A percentile compares a stretch with the other conserved stretches of the same genome.
Evolutionary conservation across 305 asterid genomes (phyloP).

Genomic region (Fraxinus ornus): DNA sequence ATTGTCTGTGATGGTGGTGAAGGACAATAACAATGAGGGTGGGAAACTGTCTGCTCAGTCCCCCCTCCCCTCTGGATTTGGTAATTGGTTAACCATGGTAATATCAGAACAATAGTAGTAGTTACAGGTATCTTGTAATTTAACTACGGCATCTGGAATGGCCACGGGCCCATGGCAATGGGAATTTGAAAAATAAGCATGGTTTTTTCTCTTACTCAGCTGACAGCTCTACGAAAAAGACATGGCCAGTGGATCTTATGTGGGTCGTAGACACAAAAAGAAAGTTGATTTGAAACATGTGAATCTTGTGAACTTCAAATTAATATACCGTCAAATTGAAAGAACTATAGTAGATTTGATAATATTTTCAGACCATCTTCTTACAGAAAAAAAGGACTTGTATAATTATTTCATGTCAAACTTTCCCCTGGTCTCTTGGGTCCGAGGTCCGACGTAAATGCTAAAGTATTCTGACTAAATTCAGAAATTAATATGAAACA

Average conservation of each 20-base stretch:
- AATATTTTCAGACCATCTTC: not conserved
- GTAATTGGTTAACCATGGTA: not conserved
- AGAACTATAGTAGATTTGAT: not conserved
- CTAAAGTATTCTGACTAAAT: not conserved
- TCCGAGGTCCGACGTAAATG: not conserved
- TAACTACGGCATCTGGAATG: not conserved
- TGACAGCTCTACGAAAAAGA: not conserved
- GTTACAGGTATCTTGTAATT: not conserved
- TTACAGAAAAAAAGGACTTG: not conserved
- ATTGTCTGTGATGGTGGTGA: not conserved
- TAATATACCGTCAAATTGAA: not conserved
- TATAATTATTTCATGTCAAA: not conserved
- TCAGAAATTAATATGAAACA: not conserved
- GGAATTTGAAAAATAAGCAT: not conserved
- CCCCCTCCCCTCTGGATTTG: not conserved
- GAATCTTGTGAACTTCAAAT: not conserved
- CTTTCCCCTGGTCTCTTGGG: not conserved
- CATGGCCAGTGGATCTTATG: not conserved
- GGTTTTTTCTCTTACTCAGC: not conserved
- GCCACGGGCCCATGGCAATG: not conserved
- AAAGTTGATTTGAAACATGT: not conserved
- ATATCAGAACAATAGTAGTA: not conserved
- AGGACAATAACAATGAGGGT: not conserved
- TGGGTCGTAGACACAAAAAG: not conserved
- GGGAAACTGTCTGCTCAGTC: not conserved